Conservation (phyloP, 495 filamentous ascomycete species). For the Tuber calosporum region DNA sequence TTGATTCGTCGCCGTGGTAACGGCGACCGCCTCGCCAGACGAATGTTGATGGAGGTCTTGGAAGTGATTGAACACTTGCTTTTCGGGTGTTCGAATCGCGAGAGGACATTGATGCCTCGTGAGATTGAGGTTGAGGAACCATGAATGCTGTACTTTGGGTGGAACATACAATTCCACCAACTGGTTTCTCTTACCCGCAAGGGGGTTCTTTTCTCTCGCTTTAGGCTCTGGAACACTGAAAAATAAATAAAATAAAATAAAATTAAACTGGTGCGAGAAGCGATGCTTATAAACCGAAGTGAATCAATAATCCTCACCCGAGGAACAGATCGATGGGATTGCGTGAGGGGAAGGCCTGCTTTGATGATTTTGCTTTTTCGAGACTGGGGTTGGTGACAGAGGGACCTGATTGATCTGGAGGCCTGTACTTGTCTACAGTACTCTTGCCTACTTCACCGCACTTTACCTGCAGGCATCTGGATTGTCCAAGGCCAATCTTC, state of each 20-base stretch:
- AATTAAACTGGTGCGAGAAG: not conserved
- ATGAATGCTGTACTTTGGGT: constrained; percentile 29
- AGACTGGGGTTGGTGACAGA: not conserved
- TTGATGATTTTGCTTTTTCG: not conserved
- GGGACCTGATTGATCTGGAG: not conserved
- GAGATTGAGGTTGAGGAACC: constrained; percentile 15
- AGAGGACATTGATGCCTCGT: constrained; percentile 11
- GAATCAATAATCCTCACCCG: not conserved
- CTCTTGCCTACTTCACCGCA: not conserved
- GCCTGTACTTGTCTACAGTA: not conserved
- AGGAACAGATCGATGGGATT: not conserved
- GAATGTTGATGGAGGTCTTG: constrained; percentile 49
- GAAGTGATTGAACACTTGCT: constrained; percentile 24
- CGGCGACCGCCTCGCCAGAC: constrained; percentile 66
- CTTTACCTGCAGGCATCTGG: not conserved
- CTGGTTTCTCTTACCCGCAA: not conserved
- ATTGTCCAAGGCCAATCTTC: not conserved
- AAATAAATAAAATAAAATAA: not conserved
- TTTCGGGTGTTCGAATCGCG: constrained; percentile 32
- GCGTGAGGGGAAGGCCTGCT: not conserved
- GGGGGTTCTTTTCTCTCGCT: not conserved
- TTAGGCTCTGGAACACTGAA: not conserved
- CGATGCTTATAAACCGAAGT: not conserved
- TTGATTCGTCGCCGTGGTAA: constrained; percentile 67
- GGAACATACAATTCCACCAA: constrained; percentile 35